These are phyloP conservation scores for Exophiala dermatitidis DNA, from an alignment of 2,329 filamentous ascomycete genomes.

Conservation along the genomic window DNA sequence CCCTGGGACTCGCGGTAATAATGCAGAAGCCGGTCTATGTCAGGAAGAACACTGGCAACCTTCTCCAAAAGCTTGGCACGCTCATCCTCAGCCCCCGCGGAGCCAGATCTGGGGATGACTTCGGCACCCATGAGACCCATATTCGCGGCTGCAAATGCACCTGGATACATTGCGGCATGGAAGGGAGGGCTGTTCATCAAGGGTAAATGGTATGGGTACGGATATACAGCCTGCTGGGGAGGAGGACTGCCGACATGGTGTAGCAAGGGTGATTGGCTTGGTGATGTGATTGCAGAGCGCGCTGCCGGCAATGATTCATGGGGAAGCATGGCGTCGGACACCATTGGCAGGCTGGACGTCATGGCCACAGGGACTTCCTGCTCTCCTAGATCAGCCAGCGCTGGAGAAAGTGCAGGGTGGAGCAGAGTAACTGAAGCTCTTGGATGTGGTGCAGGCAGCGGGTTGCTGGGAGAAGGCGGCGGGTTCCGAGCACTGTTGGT, in stretches of 20 bases:
- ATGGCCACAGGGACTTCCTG: slow-evolving; percentile 35
- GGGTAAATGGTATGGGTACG: slow-evolving; percentile 12
- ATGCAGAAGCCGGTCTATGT: slow-evolving; percentile 38
- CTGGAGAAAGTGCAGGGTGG: slow-evolving; percentile 6
- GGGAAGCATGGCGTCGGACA: neutral
- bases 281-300: slow-evolving; percentile 15
- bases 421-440: slow-evolving; percentile 14
- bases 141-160: slow-evolving; percentile 9
- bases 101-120: slow-evolving; percentile 10
- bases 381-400: slow-evolving; percentile 29
- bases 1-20: slow-evolving; percentile 47
- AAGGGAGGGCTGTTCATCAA: slow-evolving; percentile 10
- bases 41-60: slow-evolving; percentile 42
- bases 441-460: slow-evolving; percentile 13
- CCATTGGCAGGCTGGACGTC: slow-evolving; percentile 26
- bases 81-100: slow-evolving; percentile 17
- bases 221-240: slow-evolving; percentile 10
- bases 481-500: neutral
- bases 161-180: slow-evolving; percentile 12
- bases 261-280: slow-evolving; percentile 19
- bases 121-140: slow-evolving; percentile 4
- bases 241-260: slow-evolving; percentile 14
- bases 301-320: slow-evolving; percentile 1
- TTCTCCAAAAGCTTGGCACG: slow-evolving; percentile 28
- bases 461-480: slow-evolving; percentile 1